Percentiles rank a stretch among this genome's conserved stretches.
These are phyloP conservation scores for Marasmius sp. DNA, from an alignment of 1,284 basidiomycete genomes.

Conservation along the genomic window DNA sequence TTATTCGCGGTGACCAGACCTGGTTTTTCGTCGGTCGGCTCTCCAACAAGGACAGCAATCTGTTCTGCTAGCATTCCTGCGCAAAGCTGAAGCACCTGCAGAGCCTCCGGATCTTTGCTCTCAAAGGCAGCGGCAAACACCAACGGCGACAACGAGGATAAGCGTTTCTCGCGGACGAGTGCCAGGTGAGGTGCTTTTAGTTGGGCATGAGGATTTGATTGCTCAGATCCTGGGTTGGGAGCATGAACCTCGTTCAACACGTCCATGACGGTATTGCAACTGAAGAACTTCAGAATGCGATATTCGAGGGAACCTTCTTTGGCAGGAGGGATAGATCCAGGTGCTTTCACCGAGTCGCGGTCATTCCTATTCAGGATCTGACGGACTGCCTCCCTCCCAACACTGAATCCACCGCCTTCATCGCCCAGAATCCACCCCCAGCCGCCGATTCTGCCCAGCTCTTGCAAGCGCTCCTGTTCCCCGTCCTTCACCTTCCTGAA, in stretches of 20 bases:
- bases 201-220: conserved; percentile 16
- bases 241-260: conserved; percentile 60
- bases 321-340: conserved; percentile 17
- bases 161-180: conserved; percentile 64
- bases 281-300: conserved; percentile 54
- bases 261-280: conserved; percentile 56
- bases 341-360: conserved; percentile 42
- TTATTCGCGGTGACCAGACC: conserved; percentile 51
- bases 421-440: conserved; percentile 86
- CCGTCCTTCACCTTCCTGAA: conserved; percentile 40
- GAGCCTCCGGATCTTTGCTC: conserved; percentile 57
- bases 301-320: conserved; percentile 38
- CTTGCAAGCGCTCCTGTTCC: conserved; percentile 39
- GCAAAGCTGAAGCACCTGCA: conserved; percentile 52
- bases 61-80: conserved; percentile 59
- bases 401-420: conserved; percentile 75
- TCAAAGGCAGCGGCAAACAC: conserved; percentile 74
- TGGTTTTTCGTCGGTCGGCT: conserved; percentile 30
- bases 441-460: conserved; percentile 71
- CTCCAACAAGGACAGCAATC: conserved; percentile 53
- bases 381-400: conserved; percentile 71
- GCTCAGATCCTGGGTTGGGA: conserved; percentile 42
- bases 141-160: conserved; percentile 69
- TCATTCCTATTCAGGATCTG: conserved; percentile 62
- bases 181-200: conserved; percentile 31